These are phyloP conservation scores for Pluteus cervinus DNA, from an alignment of 768 basidiomycete species.

Conservation along the genomic window DNA sequence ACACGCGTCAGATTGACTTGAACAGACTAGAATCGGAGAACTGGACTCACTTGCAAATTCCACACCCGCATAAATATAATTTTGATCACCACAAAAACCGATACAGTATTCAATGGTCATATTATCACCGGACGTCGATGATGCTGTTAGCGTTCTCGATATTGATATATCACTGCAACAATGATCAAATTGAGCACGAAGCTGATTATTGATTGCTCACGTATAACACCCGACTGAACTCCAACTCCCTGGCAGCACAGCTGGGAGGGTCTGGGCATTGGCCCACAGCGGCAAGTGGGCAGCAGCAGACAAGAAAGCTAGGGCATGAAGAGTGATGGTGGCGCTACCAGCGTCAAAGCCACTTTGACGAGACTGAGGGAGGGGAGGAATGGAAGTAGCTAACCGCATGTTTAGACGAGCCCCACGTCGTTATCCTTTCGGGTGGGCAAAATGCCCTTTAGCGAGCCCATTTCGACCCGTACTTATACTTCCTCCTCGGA, in stretches of 20 bases:
- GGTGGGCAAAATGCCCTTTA: too few relatives aligned
- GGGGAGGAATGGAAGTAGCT: too few relatives aligned
- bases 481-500: too few relatives aligned
- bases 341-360: too few relatives aligned
- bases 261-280: conserved; percentile 17
- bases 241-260: conserved; percentile 37
- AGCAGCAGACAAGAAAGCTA: too few relatives aligned
- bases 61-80: conserved; percentile 53
- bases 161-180: conserved; percentile 28
- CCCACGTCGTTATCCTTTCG: too few relatives aligned
- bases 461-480: too few relatives aligned
- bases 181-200: background rate
- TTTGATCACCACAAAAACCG: conserved; percentile 24
- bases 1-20: conserved; percentile 3
- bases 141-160: conserved; percentile 47
- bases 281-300: background rate
- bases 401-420: too few relatives aligned
- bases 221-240: conserved; percentile 46
- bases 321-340: too few relatives aligned
- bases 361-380: too few relatives aligned
- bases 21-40: background rate
- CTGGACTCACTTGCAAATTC: conserved; percentile 47
- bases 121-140: conserved; percentile 32
- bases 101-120: conserved; percentile 50
- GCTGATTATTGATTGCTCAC: conserved; percentile 16